Evolutionary conservation across 805 yeast species (phyloP), one percentile per base, ranked within the genome.

Genomic region (Metschnikowia shivogae): DNA sequence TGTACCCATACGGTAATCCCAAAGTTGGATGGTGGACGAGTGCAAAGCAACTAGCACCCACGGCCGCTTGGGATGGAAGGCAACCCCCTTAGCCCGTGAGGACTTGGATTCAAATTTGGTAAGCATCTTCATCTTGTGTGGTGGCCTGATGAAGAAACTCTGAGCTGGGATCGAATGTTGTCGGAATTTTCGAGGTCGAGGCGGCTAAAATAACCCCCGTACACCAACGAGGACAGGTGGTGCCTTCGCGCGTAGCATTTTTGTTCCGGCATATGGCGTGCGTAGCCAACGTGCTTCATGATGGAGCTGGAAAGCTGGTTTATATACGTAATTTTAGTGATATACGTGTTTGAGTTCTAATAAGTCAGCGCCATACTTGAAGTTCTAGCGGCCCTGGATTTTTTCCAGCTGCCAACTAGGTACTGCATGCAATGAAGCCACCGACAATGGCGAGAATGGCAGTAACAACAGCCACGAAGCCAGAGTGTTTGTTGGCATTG

Each of bases 1-100:
- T 3, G 97, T 89, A 36, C 99, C 99, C 99, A 93, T 93, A 61
- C 99, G 83, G 70, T 95, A 93, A 68, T 93, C 99, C 99, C 99
- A 93, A 53, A 93, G 76, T 67, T 95, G 99, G 64, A 93, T 92
- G n/a, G 97, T 89, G n/a, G 97, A 89, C 24, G 97, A 87, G 66
- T 92, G 93, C 49, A 95, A 76, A 6, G 98, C 89, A 29, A 90
- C 98, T 57, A 93, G 76, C 48, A 89, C 88, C 97, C 97, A 93
- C 48, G 99, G 97, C 65, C 93, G 75, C 55, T 82, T 82, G 43
- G 98, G 97, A 69, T 95, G 97, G 71, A 93, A 89, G 46, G 99
- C 97, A 62, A 93, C 87, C 54, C 97, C 95, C 70, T 93, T 89
- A 49, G 98, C 96, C 77, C 98, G 78, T 48, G 97, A 87, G 53